Percentiles rank a stretch among this genome's conserved stretches.
These are phyloP conservation scores for Sphagnum contortum DNA, from an alignment of 225 moss, liverwort and hornwort genomes.

Conservation along the genomic window DNA sequence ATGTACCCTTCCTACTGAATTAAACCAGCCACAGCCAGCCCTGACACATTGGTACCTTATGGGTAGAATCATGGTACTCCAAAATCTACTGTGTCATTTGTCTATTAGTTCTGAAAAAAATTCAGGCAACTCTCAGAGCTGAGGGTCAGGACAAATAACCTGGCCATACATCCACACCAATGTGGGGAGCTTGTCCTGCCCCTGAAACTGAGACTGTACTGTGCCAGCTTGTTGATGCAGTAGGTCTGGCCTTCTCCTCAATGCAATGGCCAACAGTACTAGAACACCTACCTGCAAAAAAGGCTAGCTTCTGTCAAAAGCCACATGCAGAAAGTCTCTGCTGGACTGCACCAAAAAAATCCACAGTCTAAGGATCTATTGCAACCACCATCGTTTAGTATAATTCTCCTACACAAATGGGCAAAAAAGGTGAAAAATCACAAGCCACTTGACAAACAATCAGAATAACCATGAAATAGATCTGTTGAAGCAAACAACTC, in stretches of 20 bases:
- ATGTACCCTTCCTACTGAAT: not conserved
- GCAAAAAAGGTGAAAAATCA: too few relatives aligned
- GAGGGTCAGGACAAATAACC: constrained; percentile 20
- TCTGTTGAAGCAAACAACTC: too few relatives aligned
- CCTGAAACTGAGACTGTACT: constrained; percentile 57
- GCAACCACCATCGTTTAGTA: too few relatives aligned
- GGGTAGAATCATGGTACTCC: not conserved
- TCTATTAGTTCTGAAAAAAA: too few relatives aligned
- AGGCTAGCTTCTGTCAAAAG: not conserved
- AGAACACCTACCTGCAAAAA: constrained; percentile 71
- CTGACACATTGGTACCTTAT: not conserved
- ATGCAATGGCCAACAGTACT: constrained; percentile 60
- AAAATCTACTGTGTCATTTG: too few relatives aligned
- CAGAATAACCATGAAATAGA: too few relatives aligned
- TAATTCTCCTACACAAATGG: too few relatives aligned
- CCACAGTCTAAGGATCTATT: too few relatives aligned
- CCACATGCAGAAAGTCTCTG: not conserved
- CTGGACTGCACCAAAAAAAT: not conserved
- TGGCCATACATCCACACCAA: constrained; percentile 90
- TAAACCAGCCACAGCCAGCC: not conserved
- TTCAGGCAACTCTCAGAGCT: too few relatives aligned
- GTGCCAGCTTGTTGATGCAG: constrained; percentile 61
- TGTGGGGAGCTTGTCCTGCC: constrained; percentile 71
- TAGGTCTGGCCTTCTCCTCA: constrained; percentile 74
- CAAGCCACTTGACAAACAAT: too few relatives aligned